Conservation (phyloP, 2,329 filamentous ascomycete genomes). For the Botrytis byssoidea region DNA sequence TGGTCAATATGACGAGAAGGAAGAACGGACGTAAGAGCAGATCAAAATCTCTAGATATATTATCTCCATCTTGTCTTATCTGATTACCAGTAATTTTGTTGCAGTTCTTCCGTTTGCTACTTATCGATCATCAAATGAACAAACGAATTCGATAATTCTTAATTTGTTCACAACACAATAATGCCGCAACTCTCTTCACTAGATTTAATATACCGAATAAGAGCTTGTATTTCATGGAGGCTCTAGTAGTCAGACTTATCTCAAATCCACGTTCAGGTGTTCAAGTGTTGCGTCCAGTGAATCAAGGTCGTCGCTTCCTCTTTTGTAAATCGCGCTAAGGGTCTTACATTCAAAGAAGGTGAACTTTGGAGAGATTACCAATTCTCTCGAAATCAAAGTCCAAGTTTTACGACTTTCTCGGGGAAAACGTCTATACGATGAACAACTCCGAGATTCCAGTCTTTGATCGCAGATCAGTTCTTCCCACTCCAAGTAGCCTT, state of each 20-base stretch:
- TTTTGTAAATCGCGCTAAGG: no score
- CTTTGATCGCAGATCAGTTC: neutral
- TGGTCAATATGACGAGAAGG: neutral
- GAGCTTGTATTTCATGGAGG: rapidly evolving
- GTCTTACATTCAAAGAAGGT: neutral
- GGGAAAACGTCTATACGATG: neutral
- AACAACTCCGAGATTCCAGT: neutral
- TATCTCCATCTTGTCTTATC: neutral
- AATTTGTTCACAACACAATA: neutral
- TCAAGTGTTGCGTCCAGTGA: neutral
- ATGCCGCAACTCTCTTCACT: neutral
- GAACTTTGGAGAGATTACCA: rapidly evolving
- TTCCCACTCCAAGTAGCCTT: neutral
- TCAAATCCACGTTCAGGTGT: no score
- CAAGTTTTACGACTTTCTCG: neutral
- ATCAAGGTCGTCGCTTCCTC: neutral
- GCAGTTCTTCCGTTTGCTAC: neutral
- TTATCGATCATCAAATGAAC: neutral
- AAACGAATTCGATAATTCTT: neutral
- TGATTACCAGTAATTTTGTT: neutral
- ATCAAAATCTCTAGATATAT: neutral
- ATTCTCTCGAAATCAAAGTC: neutral
- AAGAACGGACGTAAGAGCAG: neutral
- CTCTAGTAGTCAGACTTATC: no score
- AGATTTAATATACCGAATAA: neutral